Percentiles rank a stretch among this genome's conserved stretches.
Conservation (phyloP, 2,329 filamentous ascomycete genomes). For the Alternaria solani region DNA sequence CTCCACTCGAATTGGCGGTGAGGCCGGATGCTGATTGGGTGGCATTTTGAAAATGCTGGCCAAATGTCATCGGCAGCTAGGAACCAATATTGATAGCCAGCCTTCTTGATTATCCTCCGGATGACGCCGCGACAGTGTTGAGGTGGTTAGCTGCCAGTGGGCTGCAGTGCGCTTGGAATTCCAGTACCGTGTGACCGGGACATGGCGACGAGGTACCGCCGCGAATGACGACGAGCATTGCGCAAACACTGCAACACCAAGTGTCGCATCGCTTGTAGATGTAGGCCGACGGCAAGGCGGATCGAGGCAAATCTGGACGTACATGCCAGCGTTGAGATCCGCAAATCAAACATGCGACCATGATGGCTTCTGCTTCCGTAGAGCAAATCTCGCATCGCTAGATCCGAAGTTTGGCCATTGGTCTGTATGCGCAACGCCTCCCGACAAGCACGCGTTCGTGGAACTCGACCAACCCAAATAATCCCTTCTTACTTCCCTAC, state of each 20-base stretch:
- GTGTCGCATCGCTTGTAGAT: background rate
- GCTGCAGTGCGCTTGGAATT: background rate
- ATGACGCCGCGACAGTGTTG: slow-evolving; percentile 14
- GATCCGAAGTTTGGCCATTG: slow-evolving; percentile 5
- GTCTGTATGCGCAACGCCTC: slow-evolving; percentile 8
- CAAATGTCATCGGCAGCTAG: slow-evolving; percentile 25
- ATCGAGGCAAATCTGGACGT: slow-evolving; percentile 6
- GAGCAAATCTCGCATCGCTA: slow-evolving; percentile 8
- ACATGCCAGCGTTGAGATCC: background rate
- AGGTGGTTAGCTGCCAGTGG: background rate
- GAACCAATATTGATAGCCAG: slow-evolving; percentile 26
- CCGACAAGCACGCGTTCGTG: slow-evolving; percentile 30
- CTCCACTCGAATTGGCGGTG: slow-evolving; percentile 47
- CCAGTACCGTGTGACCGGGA: background rate
- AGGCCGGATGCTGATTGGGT: slow-evolving; percentile 41
- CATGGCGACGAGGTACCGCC: background rate
- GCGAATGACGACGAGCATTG: slow-evolving; percentile 3
- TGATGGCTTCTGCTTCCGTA: background rate
- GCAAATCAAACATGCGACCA: slow-evolving; percentile 14
- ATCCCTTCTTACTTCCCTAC: slow-evolving; percentile 17
- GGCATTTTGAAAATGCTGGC: slow-evolving; percentile 32
- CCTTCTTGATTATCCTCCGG: slow-evolving; percentile 25
- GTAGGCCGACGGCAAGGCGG: slow-evolving; percentile 6
- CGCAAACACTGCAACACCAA: slow-evolving; percentile 6
- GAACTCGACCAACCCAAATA: slow-evolving; percentile 11